These are phyloP conservation scores for Ormosia emarginata DNA, from an alignment of 306 rosid genomes.

Conservation along the genomic window DNA sequence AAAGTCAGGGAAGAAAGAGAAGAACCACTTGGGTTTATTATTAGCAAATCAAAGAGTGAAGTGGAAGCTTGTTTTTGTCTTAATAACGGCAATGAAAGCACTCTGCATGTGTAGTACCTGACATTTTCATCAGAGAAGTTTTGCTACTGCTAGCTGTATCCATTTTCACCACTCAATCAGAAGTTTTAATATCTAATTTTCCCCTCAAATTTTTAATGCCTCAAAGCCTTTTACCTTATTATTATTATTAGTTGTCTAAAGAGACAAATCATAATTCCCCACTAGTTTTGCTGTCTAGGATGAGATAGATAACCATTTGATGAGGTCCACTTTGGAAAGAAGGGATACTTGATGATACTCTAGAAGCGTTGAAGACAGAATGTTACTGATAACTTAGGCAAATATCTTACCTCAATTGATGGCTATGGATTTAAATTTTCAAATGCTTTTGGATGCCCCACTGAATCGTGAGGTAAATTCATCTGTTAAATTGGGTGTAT, in stretches of 20 bases:
- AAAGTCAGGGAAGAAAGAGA: conserved; percentile 21
- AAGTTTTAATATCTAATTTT: neutral
- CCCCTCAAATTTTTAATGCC: neutral
- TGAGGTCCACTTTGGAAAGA: conserved; percentile 21
- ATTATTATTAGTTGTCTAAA: neutral
- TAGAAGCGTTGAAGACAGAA: neutral
- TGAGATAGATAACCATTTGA: neutral
- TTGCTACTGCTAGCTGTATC: conserved; percentile 1
- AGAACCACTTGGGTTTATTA: conserved; percentile 5
- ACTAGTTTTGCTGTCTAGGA: conserved; percentile 7
- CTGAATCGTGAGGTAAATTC: conserved; percentile 14
- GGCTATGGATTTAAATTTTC: neutral
- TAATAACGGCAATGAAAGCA: neutral
- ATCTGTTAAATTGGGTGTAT: neutral
- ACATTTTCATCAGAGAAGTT: conserved; percentile 9
- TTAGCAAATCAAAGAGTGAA: conserved; percentile 19
- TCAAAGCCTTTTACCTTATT: neutral
- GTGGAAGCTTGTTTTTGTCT: conserved; percentile 33
- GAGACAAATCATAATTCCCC: conserved; percentile 4
- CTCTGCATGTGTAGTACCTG: conserved; percentile 8
- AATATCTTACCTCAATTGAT: conserved; percentile 9
- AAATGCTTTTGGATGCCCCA: conserved; percentile 11
- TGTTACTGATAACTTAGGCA: neutral
- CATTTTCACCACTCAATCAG: neutral
- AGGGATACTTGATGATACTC: neutral